Conservation (phyloP, 2,329 filamentous ascomycete species). For the Colletotrichum horii region DNA sequence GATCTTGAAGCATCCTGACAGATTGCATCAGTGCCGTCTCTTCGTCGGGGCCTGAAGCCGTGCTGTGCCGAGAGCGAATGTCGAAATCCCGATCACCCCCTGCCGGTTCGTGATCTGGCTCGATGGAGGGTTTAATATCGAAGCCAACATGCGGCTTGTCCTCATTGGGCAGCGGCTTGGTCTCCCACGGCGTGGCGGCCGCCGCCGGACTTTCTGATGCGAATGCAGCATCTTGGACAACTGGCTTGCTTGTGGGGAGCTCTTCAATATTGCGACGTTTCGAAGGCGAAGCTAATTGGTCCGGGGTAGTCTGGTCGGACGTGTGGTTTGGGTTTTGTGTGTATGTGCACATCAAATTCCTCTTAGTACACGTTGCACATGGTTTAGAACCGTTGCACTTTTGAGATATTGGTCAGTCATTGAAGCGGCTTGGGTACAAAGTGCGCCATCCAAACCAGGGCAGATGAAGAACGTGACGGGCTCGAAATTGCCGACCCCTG, state of each 20-base stretch:
- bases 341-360: constrained; percentile 26
- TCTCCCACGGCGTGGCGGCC: constrained; percentile 8
- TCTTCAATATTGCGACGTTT: constrained; percentile 22
- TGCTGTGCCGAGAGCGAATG: constrained; percentile 39
- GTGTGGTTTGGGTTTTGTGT: background rate
- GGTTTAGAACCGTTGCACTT: constrained; percentile 29
- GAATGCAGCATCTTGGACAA: background rate
- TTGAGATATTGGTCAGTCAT: constrained; percentile 3
- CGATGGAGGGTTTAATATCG: constrained; percentile 13
- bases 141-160: constrained; percentile 6
- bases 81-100: constrained; percentile 13
- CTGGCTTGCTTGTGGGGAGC: background rate
- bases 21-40: constrained; percentile 61
- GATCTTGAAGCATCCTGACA: constrained; percentile 64
- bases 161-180: background rate
- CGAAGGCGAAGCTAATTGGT: constrained; percentile 16
- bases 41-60: constrained; percentile 53
- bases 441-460: background rate
- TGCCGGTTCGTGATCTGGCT: background rate
- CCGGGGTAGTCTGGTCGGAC: constrained; percentile 10
- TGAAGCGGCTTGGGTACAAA: background rate
- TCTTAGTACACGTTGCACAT: constrained; percentile 27
- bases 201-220: constrained; percentile 9
- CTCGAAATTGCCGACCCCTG: constrained; percentile 9
- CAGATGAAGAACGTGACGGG: background rate